Evolutionary conservation across 2,329 filamentous ascomycete species (phyloP), one percentile per base, ranked within the genome.

Genomic region (Amauroascus verrucosus): DNA sequence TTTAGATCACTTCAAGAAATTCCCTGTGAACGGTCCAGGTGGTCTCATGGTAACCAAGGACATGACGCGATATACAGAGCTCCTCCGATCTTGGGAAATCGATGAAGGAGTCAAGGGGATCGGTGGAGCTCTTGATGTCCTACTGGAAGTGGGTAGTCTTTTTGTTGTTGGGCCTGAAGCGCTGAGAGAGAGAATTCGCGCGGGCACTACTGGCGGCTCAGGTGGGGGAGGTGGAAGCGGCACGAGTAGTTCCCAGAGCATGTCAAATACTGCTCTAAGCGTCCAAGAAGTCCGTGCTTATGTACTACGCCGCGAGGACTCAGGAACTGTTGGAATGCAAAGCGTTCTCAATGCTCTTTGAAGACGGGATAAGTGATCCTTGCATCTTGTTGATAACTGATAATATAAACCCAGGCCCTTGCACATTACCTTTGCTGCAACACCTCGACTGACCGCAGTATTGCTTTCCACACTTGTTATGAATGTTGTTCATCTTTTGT

Each of bases 31-130:
- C 61, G 88, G 90, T 38, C 90, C 91, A 0, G 93, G 93, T 57
- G 93, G 89, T 1, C 80, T 98, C 45, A 93, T 96, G 80, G 88
- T 97, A 24, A 91, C 86, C 33, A 95, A 97, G 72, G 93, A 98
- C 66, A 90, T 97, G 67, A 88, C 88, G 33, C 89, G 88, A 65
- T 98, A 98, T 68, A 86, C 87, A 7, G 85, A 90, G 56, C 81
- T 95, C 9, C 77, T 98, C 59, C 83, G 87, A 57, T 83, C 83
- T 32, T 97, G 89, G 88, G 80, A 85, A 26, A 75, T 90, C 38
- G 77, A 79, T 51, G 83, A 83, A 61, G 81, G 86, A n/a, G 62
- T 68, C 47, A 70, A 71, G 52, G 65, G 64, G 6, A 64, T 67
- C 1, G 64, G 65, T 63, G 77, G 77, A 22, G 80, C 81, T 51